Evolutionary conservation across 2,329 filamentous ascomycete species (phyloP), one percentile per base, ranked within the genome.

Genomic region (Cladophialophora immunda): DNA sequence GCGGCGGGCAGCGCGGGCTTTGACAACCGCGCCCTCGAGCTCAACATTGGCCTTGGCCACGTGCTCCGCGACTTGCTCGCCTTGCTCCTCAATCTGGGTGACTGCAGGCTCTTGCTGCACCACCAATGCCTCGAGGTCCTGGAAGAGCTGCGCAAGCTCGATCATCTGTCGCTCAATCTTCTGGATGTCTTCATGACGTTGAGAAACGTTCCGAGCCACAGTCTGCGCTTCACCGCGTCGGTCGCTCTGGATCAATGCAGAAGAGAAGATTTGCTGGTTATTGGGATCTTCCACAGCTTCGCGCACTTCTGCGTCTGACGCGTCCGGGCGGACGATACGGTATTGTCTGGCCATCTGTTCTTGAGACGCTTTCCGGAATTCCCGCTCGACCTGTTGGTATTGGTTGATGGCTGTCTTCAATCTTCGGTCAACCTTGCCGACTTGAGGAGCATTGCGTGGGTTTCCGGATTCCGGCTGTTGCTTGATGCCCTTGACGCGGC

Each of bases 141-240:
- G 88, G 87, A 97, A 97, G 62, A 98, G 83, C 79, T 95, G 88
- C 5, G 91, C 88, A 64, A 99, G 84, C 80, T 97, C 92, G 11
- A 92, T 88, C 87, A 98, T 92, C 77, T 96, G 92, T 76, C 87
- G 85, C 82, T 97, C 93, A 76, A 98, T 97, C 85, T 96, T 94
- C 80, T 93, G 88, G 72, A 99, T 91, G 50, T 92, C 93, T 60
- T 88, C 88, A 78, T 97, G 93, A 72, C 95, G 91, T 75, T 92
- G 88, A 78, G 91, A 87, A 38, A 97, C 93, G 71, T 92, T 92
- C 72, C 87, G 87, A 64, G 97, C 85, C 38, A 93, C 92, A 41
- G 89, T 88, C 71, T 91, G 89, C 50, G 93, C 92, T 79, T 96
- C 91, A 58, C 93, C 92, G 76, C 89, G 88, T 75, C 92, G 90